Evolutionary conservation across 2,329 filamentous ascomycete species (phyloP).

Genomic region (Aureobasidium pullulans): DNA sequence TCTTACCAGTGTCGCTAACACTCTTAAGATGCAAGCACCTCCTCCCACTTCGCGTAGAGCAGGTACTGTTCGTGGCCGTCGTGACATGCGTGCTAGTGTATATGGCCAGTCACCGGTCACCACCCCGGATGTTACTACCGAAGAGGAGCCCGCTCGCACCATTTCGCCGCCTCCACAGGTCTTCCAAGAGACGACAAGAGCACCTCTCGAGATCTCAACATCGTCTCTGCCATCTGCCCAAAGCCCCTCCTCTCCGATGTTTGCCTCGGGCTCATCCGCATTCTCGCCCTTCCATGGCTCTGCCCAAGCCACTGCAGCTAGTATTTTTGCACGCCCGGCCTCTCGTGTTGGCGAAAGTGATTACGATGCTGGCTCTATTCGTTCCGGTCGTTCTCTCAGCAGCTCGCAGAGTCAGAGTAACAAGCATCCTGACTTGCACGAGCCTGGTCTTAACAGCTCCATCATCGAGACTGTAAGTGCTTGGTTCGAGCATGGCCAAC

Average conservation of each 20-base stretch:
- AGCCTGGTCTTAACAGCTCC: slow-evolving; percentile 76
- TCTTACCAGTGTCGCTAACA: slow-evolving; percentile 67
- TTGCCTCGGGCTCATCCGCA: slow-evolving; percentile 19
- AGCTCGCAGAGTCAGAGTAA: slow-evolving; percentile 56
- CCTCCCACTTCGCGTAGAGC: slow-evolving; percentile 43
- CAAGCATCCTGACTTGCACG: slow-evolving; percentile 74
- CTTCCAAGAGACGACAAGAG: not conserved
- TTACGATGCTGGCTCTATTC: slow-evolving; percentile 80
- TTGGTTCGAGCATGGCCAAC: slow-evolving; percentile 65
- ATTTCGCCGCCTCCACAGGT: slow-evolving; percentile 21
- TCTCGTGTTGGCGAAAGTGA: slow-evolving; percentile 22
- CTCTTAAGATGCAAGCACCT: slow-evolving; percentile 54
- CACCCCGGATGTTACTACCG: slow-evolving; percentile 31
- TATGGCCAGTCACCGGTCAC: slow-evolving; percentile 54
- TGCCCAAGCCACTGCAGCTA: slow-evolving; percentile 16
- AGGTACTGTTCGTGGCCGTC: slow-evolving; percentile 75
- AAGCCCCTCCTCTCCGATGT: slow-evolving; percentile 18
- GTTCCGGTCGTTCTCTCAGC: slow-evolving; percentile 75
- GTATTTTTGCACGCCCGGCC: slow-evolving; percentile 23
- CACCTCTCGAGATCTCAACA: slow-evolving; percentile 10
- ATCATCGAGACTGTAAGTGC: slow-evolving; percentile 88
- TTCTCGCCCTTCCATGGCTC: slow-evolving; percentile 24
- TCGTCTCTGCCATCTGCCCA: slow-evolving; percentile 4
- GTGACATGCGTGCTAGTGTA: slow-evolving; percentile 87
- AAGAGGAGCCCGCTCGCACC: slow-evolving; percentile 20